phyloP scores from a whole-genome alignment of 129 eudicot genomes.

The Smallanthus sonchifolius region DNA sequence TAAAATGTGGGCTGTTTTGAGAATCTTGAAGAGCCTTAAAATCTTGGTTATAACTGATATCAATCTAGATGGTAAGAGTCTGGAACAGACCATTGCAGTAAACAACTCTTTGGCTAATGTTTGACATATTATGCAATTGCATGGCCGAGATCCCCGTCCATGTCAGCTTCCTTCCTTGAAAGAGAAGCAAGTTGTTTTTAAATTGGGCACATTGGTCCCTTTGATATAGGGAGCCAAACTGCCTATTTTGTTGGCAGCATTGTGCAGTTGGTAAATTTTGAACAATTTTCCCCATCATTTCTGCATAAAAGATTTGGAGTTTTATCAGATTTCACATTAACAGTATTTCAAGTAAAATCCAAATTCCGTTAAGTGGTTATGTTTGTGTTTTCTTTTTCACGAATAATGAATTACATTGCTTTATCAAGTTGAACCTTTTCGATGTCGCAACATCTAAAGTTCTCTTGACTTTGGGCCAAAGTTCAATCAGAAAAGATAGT shows the following conservation, averaged over 20 bases:
- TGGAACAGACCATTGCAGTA: conserved; percentile 98
- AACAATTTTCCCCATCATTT: conserved; percentile 79
- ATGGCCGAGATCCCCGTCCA: conserved; percentile 68
- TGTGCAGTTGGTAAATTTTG: conserved; percentile 74
- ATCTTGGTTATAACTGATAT: conserved; percentile 37
- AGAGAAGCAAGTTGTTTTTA: conserved; percentile 59
- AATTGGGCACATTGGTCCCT: conserved; percentile 48
- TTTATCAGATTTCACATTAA: conserved; percentile 42
- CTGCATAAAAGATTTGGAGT: conserved; percentile 78
- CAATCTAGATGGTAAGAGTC: conserved; percentile 67
- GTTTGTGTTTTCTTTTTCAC: not conserved
- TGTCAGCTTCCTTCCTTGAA: conserved; percentile 72
- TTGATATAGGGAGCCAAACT: conserved; percentile 53
- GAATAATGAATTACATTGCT: not conserved
- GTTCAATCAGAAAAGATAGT: conserved; percentile 7
- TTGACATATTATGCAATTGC: conserved; percentile 54
- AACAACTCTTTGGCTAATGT: conserved; percentile 57
- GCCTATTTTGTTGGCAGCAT: conserved; percentile 86
- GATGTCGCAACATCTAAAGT: not conserved
- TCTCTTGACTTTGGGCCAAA: not conserved
- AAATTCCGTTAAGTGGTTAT: conserved; percentile 3
- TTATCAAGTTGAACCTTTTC: not conserved
- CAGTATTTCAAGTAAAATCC: conserved; percentile 14
- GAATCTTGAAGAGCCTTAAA: conserved; percentile 25
- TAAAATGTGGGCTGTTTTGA: conserved; percentile 13